These are phyloP conservation scores for Fremontodendron californicum DNA, from an alignment of 345 rosid species.

Conservation along the genomic window DNA sequence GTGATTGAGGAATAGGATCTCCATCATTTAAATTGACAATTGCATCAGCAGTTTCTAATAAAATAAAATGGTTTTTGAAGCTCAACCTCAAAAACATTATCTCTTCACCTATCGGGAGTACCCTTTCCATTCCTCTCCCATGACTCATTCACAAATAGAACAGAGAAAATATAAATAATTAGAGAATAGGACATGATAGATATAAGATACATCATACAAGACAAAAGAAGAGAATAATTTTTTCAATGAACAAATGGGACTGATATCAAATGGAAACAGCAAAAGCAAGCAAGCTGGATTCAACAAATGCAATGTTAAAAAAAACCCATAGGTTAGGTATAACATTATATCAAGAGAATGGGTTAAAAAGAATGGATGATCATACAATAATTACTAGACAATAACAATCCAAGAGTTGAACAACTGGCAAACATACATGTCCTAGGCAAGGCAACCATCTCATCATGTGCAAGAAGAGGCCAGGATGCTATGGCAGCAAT, in stretches of 20 bases:
- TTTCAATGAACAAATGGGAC: background rate
- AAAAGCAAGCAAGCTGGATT: conserved; percentile 9
- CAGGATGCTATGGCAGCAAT: background rate
- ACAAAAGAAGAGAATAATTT: conserved; percentile 1
- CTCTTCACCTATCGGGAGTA: background rate
- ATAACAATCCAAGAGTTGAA: background rate
- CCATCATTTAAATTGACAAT: conserved; percentile 10
- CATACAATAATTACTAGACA: background rate
- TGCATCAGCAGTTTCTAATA: background rate
- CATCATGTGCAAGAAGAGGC: background rate
- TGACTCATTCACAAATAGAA: background rate
- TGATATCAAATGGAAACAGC: background rate
- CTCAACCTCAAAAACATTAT: conserved; percentile 11
- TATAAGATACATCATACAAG: background rate
- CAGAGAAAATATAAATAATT: background rate
- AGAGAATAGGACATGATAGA: background rate
- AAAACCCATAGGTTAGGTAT: background rate
- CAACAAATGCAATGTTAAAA: conserved; percentile 1
- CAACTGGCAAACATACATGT: background rate
- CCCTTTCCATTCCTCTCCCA: conserved; percentile 4
- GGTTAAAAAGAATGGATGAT: background rate
- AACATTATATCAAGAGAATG: conserved; percentile 7
- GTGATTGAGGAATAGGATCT: background rate
- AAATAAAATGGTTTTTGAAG: background rate
- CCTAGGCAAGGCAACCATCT: background rate